Conservation (phyloP, 129 eudicot genomes). For the Helianthus tuberosus region DNA sequence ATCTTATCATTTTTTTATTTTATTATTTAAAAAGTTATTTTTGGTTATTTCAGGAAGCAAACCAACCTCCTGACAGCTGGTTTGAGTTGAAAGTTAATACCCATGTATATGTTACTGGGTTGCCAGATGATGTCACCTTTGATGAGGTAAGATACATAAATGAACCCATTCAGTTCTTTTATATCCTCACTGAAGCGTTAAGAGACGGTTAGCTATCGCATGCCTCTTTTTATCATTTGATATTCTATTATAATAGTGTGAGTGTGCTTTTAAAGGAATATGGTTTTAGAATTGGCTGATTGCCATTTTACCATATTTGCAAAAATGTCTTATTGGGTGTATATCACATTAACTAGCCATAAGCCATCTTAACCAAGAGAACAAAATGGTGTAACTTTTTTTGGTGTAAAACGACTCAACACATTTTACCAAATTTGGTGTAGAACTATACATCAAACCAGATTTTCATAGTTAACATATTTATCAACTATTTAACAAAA, state of each 20-base stretch:
- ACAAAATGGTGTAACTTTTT: background rate
- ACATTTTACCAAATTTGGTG: too few relatives aligned
- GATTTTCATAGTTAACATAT: background rate
- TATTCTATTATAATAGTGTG: background rate
- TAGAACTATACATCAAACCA: background rate
- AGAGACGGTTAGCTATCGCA: conserved; percentile 2
- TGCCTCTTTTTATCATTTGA: conserved; percentile 1
- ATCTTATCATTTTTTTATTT: background rate
- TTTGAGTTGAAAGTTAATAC: conserved; percentile 94
- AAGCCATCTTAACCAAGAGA: background rate
- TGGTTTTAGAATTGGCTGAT: background rate
- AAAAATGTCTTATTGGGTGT: background rate
- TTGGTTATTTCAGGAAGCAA: conserved; percentile 66
- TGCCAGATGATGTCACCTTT: conserved; percentile 94
- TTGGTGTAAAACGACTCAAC: background rate
- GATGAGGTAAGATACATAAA: conserved; percentile 70
- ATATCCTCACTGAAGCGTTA: conserved; percentile 8
- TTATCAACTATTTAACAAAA: background rate
- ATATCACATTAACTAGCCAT: conserved; percentile 13
- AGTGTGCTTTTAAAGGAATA: background rate
- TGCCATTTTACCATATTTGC: background rate
- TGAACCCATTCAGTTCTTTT: conserved; percentile 12
- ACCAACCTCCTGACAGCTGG: conserved; percentile 98
- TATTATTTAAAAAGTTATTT: conserved; percentile 11
- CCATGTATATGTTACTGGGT: conserved; percentile 88